Conservation (phyloP, 208 protist species). For the Leishmania mexicana region DNA sequence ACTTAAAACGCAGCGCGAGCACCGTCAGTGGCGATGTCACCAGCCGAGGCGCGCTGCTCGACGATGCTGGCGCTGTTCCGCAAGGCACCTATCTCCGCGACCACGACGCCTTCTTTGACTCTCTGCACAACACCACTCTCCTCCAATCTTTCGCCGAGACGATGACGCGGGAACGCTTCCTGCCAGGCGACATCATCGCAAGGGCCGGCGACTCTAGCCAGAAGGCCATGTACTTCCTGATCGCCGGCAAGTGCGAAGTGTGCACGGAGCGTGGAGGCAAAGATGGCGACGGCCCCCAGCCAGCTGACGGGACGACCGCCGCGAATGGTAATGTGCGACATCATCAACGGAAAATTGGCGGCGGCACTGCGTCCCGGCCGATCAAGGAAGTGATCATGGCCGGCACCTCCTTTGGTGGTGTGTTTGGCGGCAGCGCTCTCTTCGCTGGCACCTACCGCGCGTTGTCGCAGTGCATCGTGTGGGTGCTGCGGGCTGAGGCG, state of each 20-base stretch:
- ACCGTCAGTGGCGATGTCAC: not conserved
- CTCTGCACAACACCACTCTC: slow-evolving; percentile 53
- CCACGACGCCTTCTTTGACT: slow-evolving; percentile 56
- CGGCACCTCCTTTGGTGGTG: slow-evolving; percentile 72
- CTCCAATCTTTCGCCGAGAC: slow-evolving; percentile 65
- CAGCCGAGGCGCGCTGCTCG: slow-evolving; percentile 2
- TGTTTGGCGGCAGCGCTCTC: slow-evolving; percentile 63
- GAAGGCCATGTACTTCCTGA: slow-evolving; percentile 72
- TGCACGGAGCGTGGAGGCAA: slow-evolving; percentile 25
- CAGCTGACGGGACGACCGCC: not conserved
- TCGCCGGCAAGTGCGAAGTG: slow-evolving; percentile 79
- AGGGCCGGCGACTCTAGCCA: slow-evolving; percentile 56
- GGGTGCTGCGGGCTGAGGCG: slow-evolving; percentile 50
- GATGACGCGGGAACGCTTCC: slow-evolving; percentile 61
- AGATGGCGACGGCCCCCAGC: not conserved
- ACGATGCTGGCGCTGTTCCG: slow-evolving; percentile 10
- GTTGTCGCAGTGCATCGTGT: slow-evolving; percentile 82
- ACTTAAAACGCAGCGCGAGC: not conserved
- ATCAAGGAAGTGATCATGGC: slow-evolving; percentile 35
- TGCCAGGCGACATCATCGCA: slow-evolving; percentile 64
- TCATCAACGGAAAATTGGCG: not conserved
- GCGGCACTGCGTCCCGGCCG: not conserved
- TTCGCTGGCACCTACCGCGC: slow-evolving; percentile 68
- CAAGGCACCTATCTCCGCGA: slow-evolving; percentile 67
- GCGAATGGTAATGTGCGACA: not conserved